Percentiles rank a stretch among this genome's conserved stretches.
Evolutionary conservation across 805 yeast species (phyloP).

Genomic region (Zygoascus bituminiphila): DNA sequence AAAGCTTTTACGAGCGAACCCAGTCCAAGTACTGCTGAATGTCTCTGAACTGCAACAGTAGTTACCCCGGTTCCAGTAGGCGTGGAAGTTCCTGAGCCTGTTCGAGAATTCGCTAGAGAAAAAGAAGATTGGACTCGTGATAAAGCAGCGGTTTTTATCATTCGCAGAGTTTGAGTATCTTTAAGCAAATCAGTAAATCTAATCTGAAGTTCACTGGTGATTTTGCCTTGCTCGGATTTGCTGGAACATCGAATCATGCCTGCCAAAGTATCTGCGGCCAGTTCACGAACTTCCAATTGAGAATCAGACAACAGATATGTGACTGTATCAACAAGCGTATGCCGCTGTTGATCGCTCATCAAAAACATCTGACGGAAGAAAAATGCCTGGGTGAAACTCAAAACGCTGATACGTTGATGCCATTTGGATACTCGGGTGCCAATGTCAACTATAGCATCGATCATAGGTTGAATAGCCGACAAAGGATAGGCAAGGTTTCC

Average conservation of each 20-base stretch:
- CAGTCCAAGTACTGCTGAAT: slow-evolving; percentile 81
- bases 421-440: slow-evolving; percentile 33
- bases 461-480: slow-evolving; percentile 35
- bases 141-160: background rate
- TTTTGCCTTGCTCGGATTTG: slow-evolving; percentile 33
- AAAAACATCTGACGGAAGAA: slow-evolving; percentile 62
- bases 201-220: slow-evolving; percentile 36
- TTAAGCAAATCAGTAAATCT: slow-evolving; percentile 38
- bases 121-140: background rate
- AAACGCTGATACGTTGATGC: slow-evolving; percentile 56
- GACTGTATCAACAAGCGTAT: slow-evolving; percentile 43
- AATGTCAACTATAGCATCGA: slow-evolving; percentile 38
- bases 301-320: slow-evolving; percentile 47
- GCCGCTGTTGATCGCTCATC: slow-evolving; percentile 41
- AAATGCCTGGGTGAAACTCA: slow-evolving; percentile 63
- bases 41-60: slow-evolving; percentile 36
- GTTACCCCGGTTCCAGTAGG: slow-evolving; percentile 9
- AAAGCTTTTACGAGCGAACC: slow-evolving; percentile 86
- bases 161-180: slow-evolving; percentile 24
- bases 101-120: slow-evolving; percentile 3
- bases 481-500: slow-evolving; percentile 41
- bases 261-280: slow-evolving; percentile 66
- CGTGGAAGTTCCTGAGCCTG: slow-evolving; percentile 4
- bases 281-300: slow-evolving; percentile 66
- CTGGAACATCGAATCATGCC: slow-evolving; percentile 65